Conservation (phyloP, 2,329 filamentous ascomycete genomes). For the Tricladium varicosporioides region DNA sequence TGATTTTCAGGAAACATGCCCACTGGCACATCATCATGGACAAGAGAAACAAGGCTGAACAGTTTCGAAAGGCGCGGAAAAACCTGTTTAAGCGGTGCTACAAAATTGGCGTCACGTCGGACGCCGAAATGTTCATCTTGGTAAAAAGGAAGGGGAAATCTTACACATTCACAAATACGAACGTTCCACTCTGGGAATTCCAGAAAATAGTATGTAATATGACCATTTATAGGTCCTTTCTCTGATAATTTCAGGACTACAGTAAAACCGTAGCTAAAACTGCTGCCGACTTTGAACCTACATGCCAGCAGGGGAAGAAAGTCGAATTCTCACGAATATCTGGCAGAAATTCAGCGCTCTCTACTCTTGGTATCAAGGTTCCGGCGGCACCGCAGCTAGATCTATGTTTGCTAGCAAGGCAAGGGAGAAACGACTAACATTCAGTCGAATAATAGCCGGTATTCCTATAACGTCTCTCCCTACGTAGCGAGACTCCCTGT, state of each 20-base stretch:
- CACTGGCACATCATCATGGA: slow-evolving; percentile 2
- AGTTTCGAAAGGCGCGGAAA: slow-evolving; percentile 16
- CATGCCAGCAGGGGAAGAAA: neutral
- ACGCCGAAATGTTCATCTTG: slow-evolving; percentile 14
- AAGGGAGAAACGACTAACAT: neutral
- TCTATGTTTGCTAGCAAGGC: neutral
- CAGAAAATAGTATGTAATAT: neutral
- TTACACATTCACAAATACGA: slow-evolving; percentile 11
- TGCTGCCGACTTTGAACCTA: slow-evolving; percentile 5
- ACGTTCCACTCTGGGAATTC: neutral
- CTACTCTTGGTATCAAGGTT: neutral
- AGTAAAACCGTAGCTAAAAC: slow-evolving; percentile 9
- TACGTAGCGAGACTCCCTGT: no score
- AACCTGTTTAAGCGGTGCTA: slow-evolving; percentile 12
- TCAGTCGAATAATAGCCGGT: neutral
- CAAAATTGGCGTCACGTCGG: slow-evolving; percentile 4
- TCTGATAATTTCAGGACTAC: slow-evolving; percentile 7
- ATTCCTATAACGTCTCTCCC: no score
- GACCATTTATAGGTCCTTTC: neutral
- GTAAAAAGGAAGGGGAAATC: slow-evolving; percentile 15
- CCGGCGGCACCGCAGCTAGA: neutral
- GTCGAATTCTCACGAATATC: neutral
- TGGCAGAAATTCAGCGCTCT: neutral
- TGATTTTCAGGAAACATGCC: neutral
- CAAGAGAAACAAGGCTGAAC: slow-evolving; percentile 5